Conservation (phyloP, 306 rosid genomes). For the Potentilla sterilis region DNA sequence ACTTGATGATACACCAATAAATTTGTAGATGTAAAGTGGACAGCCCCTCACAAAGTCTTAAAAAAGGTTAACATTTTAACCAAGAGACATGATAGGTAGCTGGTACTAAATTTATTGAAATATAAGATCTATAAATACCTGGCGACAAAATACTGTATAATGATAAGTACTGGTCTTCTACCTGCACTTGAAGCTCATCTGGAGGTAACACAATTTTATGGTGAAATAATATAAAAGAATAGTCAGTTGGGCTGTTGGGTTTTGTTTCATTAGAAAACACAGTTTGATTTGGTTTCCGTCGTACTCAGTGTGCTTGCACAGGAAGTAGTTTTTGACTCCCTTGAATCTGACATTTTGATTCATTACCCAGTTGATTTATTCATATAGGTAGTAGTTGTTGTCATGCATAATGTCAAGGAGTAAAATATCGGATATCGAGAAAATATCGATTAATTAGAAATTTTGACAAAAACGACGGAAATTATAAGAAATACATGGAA, state of each 20-base stretch:
- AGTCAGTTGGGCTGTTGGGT: no score
- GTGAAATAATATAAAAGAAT: background rate
- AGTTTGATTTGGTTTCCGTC: no score
- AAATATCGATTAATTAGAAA: no score
- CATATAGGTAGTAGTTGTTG: background rate
- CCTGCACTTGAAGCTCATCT: no score
- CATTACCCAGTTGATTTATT: background rate
- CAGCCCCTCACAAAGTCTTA: background rate
- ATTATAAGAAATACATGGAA: no score
- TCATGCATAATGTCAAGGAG: background rate
- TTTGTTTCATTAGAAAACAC: no score
- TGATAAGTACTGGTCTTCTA: background rate
- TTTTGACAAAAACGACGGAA: no score
- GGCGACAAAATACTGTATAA: no score
- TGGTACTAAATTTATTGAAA: background rate
- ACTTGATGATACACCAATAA: background rate
- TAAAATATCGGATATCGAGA: no score
- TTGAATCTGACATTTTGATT: background rate
- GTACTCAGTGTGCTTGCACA: background rate
- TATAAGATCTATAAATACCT: no score
- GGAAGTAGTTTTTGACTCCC: background rate
- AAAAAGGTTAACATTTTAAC: background rate
- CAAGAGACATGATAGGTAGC: background rate
- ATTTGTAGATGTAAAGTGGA: background rate
- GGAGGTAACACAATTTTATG: no score